Evolutionary conservation across 306 rosid genomes (phyloP), one percentile per base, ranked within the genome.

Genomic region (Malus fusca): DNA sequence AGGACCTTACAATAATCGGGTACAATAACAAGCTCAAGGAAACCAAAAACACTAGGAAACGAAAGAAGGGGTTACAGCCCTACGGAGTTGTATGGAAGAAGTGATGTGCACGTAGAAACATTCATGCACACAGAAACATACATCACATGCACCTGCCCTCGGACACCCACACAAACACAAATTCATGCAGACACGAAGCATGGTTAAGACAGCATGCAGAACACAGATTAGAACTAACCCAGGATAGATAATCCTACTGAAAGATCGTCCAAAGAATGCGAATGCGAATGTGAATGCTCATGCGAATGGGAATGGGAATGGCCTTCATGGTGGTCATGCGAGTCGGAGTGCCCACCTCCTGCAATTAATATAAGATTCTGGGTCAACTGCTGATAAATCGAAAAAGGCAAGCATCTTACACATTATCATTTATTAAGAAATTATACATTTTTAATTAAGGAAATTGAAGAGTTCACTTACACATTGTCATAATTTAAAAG

Each of bases 261-360:
- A 71, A 94, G 97, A 86, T 92, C 98, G 43, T 88, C 85, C 69
- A 94, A 71, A 78, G 98, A 90, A 86, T 94, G 98, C 17, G 97
- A 66, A 80, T 94, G 98, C 13, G 97, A 66, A 80, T 94, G 97
- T 31, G 83, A 79, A 60, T 75, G 88, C 22, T 80, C 83, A 64
- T 85, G 88, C 86, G 87, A 80, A 74, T 68, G 78, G 74, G 83
- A 84, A 66, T 84, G 59, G 77, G 84, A 81, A 80, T 89, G 91
- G 21, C 81, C 83, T 8, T 11, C 87, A 79, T 92, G 90, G 78
- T 78, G 75, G 75, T 79, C 85, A 30, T 88, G 91, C 8, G 87
- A 84, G 81, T 87, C 90, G 25, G 94, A 85, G 77, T 88, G 92
- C 77, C 78, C 88, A 17, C 89, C 95, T 72, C 95, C 98, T 94